phyloP scores from a whole-genome alignment of 805 yeast species.

The Debaryomyces prosopidis region DNA sequence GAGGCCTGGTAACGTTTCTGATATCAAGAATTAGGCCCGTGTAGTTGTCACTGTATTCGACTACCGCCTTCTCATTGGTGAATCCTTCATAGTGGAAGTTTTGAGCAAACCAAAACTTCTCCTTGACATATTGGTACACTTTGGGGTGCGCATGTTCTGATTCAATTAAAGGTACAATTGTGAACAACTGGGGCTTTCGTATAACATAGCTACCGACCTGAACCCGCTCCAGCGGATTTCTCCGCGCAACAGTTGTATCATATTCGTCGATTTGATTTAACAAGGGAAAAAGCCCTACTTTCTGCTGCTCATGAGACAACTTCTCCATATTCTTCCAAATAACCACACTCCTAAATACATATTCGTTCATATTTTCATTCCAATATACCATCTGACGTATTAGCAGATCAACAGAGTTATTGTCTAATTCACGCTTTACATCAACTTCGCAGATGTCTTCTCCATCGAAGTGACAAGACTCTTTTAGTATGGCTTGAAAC shows the following conservation, averaged over 20 bases:
- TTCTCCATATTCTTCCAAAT: constrained; percentile 20
- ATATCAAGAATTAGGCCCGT: constrained; percentile 5
- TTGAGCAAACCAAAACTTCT: constrained; percentile 27
- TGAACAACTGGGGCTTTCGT: constrained; percentile 14
- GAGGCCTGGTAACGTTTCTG: constrained; percentile 5
- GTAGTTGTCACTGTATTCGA: background rate
- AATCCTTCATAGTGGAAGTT: constrained; percentile 4
- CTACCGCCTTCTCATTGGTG: background rate
- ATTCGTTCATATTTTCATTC: constrained; percentile 3
- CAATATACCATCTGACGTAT: background rate
- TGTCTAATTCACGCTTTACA: constrained; percentile 1
- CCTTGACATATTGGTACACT: constrained; percentile 21
- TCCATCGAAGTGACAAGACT: constrained; percentile 7
- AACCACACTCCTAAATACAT: constrained; percentile 8
- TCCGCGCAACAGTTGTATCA: constrained; percentile 16
- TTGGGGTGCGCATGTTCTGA: constrained; percentile 5
- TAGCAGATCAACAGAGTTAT: background rate
- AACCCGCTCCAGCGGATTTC: constrained; percentile 1
- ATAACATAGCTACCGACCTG: constrained; percentile 6
- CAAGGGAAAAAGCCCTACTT: constrained; percentile 13
- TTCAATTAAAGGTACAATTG: constrained; percentile 16
- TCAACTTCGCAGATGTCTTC: constrained; percentile 11
- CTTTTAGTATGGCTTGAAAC: constrained; percentile 4
- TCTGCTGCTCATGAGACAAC: constrained; percentile 11
- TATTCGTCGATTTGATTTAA: constrained; percentile 20